Evolutionary conservation across 2,329 filamentous ascomycete genomes (phyloP).

Genomic region (Ascochyta koolunga): DNA sequence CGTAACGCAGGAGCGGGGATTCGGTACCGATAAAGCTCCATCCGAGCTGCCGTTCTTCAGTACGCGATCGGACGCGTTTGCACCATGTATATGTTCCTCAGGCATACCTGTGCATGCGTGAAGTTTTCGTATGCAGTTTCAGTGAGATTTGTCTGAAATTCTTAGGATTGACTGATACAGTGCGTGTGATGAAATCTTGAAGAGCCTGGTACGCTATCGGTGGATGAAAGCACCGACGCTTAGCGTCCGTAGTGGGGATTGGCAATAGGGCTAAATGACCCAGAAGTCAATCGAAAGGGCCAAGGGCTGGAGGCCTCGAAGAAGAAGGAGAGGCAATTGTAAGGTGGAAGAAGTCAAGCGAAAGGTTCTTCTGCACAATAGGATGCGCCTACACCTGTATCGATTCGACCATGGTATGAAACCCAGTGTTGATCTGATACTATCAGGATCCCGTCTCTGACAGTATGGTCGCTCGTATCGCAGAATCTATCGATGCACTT

Average conservation of each 20-base stretch:
- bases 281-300: conserved; percentile 5
- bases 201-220: conserved; percentile 14
- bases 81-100: conserved; percentile 28
- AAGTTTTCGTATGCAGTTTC: neutral
- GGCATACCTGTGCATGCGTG: conserved; percentile 26
- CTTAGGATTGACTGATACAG: neutral
- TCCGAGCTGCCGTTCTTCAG: conserved; percentile 27
- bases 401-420: conserved; percentile 7
- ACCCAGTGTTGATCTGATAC: conserved; percentile 5
- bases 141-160: neutral
- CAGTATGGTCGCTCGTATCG: conserved; percentile 2
- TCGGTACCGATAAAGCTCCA: conserved; percentile 21
- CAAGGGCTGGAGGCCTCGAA: conserved; percentile 1
- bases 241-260: conserved; percentile 14
- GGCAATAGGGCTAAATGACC: neutral
- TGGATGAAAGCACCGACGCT: conserved; percentile 9
- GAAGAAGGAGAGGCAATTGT: neutral
- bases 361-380: neutral
- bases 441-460: neutral
- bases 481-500: neutral
- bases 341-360: neutral
- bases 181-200: neutral
- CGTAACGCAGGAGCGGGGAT: conserved; percentile 46
- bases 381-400: neutral
- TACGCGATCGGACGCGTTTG: conserved; percentile 25